phyloP scores from a whole-genome alignment of 2,329 filamentous ascomycete species.

The Stromatinia cepivora region DNA sequence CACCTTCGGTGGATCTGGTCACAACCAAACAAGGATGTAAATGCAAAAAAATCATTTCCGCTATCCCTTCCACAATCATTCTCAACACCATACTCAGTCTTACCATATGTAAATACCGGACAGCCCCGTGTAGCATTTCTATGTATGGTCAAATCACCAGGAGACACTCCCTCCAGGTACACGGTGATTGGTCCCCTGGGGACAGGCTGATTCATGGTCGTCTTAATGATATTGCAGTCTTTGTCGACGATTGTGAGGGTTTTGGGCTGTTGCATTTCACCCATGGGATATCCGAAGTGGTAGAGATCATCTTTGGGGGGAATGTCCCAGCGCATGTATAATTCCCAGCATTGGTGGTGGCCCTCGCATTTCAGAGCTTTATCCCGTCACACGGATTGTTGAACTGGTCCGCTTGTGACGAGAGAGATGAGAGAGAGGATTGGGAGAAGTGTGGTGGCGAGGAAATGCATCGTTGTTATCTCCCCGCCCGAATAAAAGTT shows the following conservation, averaged over 20 bases:
- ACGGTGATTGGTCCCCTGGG: not conserved
- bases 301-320: not conserved
- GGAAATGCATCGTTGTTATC: not conserved
- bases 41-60: not conserved
- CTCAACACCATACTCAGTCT: not conserved
- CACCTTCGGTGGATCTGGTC: rapidly evolving
- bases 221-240: not conserved
- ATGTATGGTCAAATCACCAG: not conserved
- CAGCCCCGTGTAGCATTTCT: too few species aligned
- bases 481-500: not conserved
- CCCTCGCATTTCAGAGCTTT: not conserved
- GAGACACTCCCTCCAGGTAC: not conserved
- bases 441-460: not conserved
- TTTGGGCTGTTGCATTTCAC: not conserved
- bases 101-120: not conserved
- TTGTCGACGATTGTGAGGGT: not conserved
- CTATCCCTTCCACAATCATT: not conserved
- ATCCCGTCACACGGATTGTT: not conserved
- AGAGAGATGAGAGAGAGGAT: not conserved
- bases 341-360: not conserved
- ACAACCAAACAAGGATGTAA: not conserved
- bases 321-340: not conserved
- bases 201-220: not conserved
- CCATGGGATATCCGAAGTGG: not conserved
- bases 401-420: not conserved